Conservation (phyloP, 192 early-diverging fungal species). For the Radiomyces spectabilis region DNA sequence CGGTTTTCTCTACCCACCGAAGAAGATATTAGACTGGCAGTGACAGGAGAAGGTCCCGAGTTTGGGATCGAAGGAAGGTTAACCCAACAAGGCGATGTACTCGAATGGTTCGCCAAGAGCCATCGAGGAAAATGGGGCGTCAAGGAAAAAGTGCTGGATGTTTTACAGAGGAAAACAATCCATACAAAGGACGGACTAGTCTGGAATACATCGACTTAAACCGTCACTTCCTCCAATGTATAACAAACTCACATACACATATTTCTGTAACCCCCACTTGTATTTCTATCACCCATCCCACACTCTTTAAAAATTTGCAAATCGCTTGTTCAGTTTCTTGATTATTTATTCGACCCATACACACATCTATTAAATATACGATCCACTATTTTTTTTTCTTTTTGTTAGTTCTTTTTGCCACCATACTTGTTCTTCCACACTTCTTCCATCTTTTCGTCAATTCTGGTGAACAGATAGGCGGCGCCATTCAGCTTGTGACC, state of each 20-base stretch:
- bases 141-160: slow-evolving; percentile 51
- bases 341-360: too few species aligned
- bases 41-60: slow-evolving; percentile 56
- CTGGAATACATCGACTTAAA: too few species aligned
- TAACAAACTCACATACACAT: too few species aligned
- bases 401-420: slow-evolving; percentile 32
- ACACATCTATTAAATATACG: too few species aligned
- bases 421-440: slow-evolving; percentile 75
- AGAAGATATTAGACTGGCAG: slow-evolving; percentile 47
- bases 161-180: slow-evolving; percentile 44
- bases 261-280: too few species aligned
- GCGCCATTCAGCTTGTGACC: slow-evolving; percentile 82
- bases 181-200: too few species aligned
- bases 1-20: slow-evolving; percentile 58
- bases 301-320: too few species aligned
- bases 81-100: slow-evolving; percentile 41
- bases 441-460: slow-evolving; percentile 81
- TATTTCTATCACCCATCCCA: too few species aligned
- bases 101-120: slow-evolving; percentile 53
- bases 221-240: too few species aligned
- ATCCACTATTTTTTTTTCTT: too few species aligned
- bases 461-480: slow-evolving; percentile 86
- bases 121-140: slow-evolving; percentile 58
- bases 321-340: too few species aligned
- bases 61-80: slow-evolving; percentile 39